Base-by-base conservation (phyloP, 768 basidiomycete species). In the Daedaleopsis nitida region DNA sequence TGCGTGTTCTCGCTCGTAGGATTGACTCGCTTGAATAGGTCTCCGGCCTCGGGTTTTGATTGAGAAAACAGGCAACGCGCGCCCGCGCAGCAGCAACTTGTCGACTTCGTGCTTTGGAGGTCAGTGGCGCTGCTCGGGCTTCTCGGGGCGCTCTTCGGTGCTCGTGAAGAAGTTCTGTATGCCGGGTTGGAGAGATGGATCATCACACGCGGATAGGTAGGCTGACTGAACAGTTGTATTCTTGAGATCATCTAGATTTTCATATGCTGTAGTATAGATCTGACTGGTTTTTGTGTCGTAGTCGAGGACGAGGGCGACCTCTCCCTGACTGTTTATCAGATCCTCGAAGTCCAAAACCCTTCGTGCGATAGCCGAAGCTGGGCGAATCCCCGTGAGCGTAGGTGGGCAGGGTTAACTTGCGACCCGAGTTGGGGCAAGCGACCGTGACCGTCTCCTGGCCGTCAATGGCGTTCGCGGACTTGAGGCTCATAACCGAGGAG, bases 271-370 rank as follows among this genome's bases (percentile, higher is more conserved):
- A 19, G 7, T 6, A 17, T 45, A 19, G 6, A 14, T 45, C n/a
- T 19, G 12, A 45, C 12, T n/a, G 10, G 23, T 35, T 7, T 45
- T 6, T 6, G 6, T 11, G 49, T 57, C 24, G 56, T 27, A 27
- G 4, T 58, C 49, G 35, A 58, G 35, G 38, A 52, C 35, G 14
- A 52, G n/a, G 9, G 57, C 50, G 34, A 49, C 49, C 16, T 58
- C 49, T 58, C 50, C 57, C 50, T 58, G 48, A 58, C 47, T 19
- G 9, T 43, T 6, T 7, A 21, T 58, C 57, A 58, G 45, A 24
- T 57, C 56, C 13, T 57, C 56, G 45, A 57, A 48, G 44, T 19
- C 21, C 6, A 45, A 57, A 57, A 57, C 48, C 27, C 38, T 35
- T 9, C 12, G 6, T 8, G 44, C 44, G 44, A 7, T 45, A 8